Evolutionary conservation across 352 stramenopile genomes (phyloP), one percentile per base, ranked within the genome.

Genomic region (Phytophthora parvispora): DNA sequence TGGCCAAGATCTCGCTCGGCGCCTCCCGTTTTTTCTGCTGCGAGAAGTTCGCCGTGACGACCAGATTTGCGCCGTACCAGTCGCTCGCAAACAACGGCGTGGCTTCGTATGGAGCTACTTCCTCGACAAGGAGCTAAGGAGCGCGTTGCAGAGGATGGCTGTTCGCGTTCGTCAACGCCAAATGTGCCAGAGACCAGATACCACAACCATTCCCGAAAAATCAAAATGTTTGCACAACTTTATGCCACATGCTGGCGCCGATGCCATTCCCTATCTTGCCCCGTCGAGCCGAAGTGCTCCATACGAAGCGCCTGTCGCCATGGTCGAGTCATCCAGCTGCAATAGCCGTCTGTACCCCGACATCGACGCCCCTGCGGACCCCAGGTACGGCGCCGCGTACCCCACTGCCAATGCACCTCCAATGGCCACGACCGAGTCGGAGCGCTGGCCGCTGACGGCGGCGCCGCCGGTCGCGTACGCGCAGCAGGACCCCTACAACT

Each of bases 11-110:
- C 12, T 86, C 80, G 22, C 67, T 64, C 1, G 62, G 63, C 7
- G 69, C 69, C 28, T 86, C 80, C 16, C 68, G 64, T 13, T 87
- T 87, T 63, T 84, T 87, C 64, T 84, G 78, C 52, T 86, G 80
- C 54, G 80, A 86, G 56, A 72, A 72, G 56, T 74, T 87, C 63
- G 55, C 66, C 5, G 20, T 69, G 36, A 67, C 61, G 54, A 62
- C 40, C 18, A 61, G 25, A 12, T 65, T 32, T 40, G 42, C 47
- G 18, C 60, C 64, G 7, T 54, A 67, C 60, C 58, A 75, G 28
- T 18, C 57, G 22, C 34, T 63, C 34, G 18, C 40, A 6, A 36
- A 36, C 20, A 50, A 61, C n/a, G 56, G 27, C 18, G 36, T 60
- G 31, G 40, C 51, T 25, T 80, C 72, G 4, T 80, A 80, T 36